Conservation (phyloP, 2,329 filamentous ascomycete species). For the Diaporthe humulicola region DNA sequence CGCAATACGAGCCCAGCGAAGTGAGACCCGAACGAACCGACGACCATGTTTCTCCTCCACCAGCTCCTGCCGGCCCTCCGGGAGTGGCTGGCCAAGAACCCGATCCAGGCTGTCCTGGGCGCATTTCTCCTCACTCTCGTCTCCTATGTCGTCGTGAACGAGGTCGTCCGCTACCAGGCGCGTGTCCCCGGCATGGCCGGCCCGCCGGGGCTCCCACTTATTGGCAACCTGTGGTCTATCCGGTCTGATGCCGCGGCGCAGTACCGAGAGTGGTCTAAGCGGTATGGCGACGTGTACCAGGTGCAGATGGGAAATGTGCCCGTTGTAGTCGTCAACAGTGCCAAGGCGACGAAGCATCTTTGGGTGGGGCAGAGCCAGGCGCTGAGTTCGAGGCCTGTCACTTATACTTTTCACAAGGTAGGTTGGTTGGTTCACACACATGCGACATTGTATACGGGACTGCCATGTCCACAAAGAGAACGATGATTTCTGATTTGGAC, state of each 20-base stretch:
- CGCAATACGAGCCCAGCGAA: neutral
- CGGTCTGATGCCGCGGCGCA: conserved; percentile 68
- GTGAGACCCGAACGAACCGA: neutral
- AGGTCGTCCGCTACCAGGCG: conserved; percentile 58
- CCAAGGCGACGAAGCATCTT: conserved; percentile 72
- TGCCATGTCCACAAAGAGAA: neutral
- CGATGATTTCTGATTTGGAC: neutral
- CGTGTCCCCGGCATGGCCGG: conserved; percentile 62
- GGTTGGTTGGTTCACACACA: neutral
- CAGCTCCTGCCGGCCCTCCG: neutral
- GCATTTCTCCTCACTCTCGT: conserved; percentile 46
- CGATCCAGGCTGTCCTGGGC: conserved; percentile 5
- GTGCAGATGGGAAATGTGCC: conserved; percentile 60
- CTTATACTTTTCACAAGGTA: conserved; percentile 74
- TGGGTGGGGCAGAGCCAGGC: conserved; percentile 77
- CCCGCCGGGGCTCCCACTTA: conserved; percentile 63
- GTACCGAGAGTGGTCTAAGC: conserved; percentile 53
- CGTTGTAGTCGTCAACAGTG: conserved; percentile 76
- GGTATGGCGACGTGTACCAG: conserved; percentile 50
- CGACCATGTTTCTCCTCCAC: neutral
- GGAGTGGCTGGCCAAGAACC: neutral
- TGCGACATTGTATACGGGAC: neutral
- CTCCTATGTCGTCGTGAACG: conserved; percentile 62
- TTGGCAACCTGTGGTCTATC: conserved; percentile 69
- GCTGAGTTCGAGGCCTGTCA: conserved; percentile 73